These are phyloP conservation scores for Taphrina flavorubra DNA, from an alignment of 1,139 yeast genomes.

Conservation along the genomic window DNA sequence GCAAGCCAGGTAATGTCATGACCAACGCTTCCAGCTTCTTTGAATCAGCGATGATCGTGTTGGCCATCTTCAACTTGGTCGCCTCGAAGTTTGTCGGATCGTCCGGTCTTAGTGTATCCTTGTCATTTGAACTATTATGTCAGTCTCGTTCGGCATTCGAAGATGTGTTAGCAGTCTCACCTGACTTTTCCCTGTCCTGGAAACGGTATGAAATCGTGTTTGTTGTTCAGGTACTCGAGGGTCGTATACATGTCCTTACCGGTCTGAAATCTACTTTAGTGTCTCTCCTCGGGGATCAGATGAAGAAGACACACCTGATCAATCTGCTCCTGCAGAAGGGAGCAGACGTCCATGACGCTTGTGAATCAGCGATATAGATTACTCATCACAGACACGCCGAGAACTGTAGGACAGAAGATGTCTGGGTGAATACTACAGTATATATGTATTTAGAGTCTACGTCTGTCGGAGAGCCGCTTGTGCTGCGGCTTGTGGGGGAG, in stretches of 20 bases:
- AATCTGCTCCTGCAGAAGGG: slow-evolving; percentile 88
- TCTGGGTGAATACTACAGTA: background rate
- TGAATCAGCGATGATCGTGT: slow-evolving; percentile 82
- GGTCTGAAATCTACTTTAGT: background rate
- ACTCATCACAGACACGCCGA: too few relatives aligned
- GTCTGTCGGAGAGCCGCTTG: too few relatives aligned
- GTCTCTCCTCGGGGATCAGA: too few relatives aligned
- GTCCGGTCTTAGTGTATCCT: slow-evolving; percentile 17
- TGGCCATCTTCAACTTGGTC: slow-evolving; percentile 62
- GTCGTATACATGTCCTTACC: slow-evolving; percentile 32
- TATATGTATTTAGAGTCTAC: too few relatives aligned
- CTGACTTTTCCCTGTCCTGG: slow-evolving; percentile 59
- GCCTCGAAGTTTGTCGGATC: slow-evolving; percentile 18
- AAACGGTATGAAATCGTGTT: slow-evolving; percentile 64
- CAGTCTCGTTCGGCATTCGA: too few relatives aligned
- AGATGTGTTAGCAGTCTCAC: background rate
- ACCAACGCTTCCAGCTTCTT: slow-evolving; percentile 85
- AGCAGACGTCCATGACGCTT: slow-evolving; percentile 48
- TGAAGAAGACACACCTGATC: slow-evolving; percentile 60
- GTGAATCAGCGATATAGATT: too few relatives aligned
- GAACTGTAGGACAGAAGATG: too few relatives aligned
- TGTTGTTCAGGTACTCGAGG: slow-evolving; percentile 76
- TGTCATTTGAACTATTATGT: slow-evolving; percentile 6
- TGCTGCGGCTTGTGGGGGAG: too few relatives aligned
- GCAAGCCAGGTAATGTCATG: slow-evolving; percentile 91